Evolutionary conservation across 2,329 filamentous ascomycete species (phyloP).

Genomic region (Mariannaea elegans): DNA sequence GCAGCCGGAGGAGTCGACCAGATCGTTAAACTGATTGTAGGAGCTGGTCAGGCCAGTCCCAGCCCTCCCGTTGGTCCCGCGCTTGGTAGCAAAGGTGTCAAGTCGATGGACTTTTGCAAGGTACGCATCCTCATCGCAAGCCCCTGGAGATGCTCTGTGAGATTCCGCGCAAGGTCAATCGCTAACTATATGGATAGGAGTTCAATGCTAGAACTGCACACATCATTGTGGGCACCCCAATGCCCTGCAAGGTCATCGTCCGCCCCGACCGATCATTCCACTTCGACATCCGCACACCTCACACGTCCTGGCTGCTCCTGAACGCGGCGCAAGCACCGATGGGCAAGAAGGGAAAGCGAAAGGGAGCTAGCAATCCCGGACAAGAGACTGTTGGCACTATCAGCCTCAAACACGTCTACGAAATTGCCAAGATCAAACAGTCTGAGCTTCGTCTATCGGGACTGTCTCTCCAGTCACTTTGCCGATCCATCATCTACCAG

Average conservation of each 20-base stretch:
- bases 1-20: conserved; percentile 63
- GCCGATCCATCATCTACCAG: conserved; percentile 77
- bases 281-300: conserved; percentile 93
- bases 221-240: conserved; percentile 82
- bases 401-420: conserved; percentile 94
- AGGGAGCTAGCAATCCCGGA: conserved; percentile 79
- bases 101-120: conserved; percentile 99
- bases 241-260: conserved; percentile 90
- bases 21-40: conserved; percentile 97
- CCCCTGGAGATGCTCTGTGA: neutral
- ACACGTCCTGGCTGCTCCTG: conserved; percentile 90
- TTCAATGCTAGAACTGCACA: conserved; percentile 95
- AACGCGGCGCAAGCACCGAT: conserved; percentile 80
- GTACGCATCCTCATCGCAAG: conserved; percentile 55
- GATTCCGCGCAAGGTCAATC: conserved; percentile 3
- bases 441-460: conserved; percentile 78
- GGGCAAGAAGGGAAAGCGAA: conserved; percentile 78
- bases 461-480: conserved; percentile 74
- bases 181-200: conserved; percentile 67
- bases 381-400: conserved; percentile 84
- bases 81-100: conserved; percentile 95
- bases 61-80: conserved; percentile 97
- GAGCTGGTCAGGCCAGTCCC: conserved; percentile 92
- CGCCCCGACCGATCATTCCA: conserved; percentile 91
- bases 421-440: conserved; percentile 97